These are phyloP conservation scores for Russula compacta DNA, from an alignment of 768 basidiomycete species.

Conservation along the genomic window DNA sequence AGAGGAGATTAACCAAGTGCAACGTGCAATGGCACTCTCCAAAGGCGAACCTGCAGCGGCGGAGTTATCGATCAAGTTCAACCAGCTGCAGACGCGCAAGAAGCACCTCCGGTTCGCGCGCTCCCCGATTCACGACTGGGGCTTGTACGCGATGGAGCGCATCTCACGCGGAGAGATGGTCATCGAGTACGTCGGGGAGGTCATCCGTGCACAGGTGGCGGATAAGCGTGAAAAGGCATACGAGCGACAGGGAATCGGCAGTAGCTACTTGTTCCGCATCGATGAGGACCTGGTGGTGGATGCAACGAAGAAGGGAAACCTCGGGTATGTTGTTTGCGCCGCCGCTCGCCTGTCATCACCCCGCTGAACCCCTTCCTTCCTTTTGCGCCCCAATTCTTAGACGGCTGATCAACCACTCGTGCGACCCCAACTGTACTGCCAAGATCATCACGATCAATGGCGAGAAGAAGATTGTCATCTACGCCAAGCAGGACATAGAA, in stretches of 20 bases:
- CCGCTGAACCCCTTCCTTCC: not conserved
- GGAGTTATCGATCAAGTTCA: constrained; percentile 88
- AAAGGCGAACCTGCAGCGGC: constrained; percentile 64
- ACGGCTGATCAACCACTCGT: constrained; percentile 97
- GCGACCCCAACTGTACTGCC: constrained; percentile 88
- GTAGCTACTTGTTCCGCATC: constrained; percentile 95
- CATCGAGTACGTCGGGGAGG: constrained; percentile 98
- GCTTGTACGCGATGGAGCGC: constrained; percentile 94
- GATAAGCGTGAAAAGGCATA: constrained; percentile 97
- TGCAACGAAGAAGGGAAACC: constrained; percentile 97
- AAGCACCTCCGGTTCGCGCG: constrained; percentile 94
- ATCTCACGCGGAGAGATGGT: constrained; percentile 96
- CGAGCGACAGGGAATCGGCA: constrained; percentile 94
- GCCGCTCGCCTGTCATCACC: not conserved
- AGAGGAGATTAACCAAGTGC: constrained; percentile 91
- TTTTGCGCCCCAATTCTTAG: constrained; percentile 31
- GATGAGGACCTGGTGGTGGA: constrained; percentile 98
- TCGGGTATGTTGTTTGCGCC: constrained; percentile 61
- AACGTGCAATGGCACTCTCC: constrained; percentile 66
- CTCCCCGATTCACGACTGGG: constrained; percentile 97
- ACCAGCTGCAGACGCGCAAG: constrained; percentile 95
- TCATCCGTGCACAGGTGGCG: constrained; percentile 90
- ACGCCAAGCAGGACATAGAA: constrained; percentile 93
- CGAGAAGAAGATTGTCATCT: constrained; percentile 98
- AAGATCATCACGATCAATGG: constrained; percentile 88